A percentile compares a stretch with the other conserved stretches of the same genome.
These are phyloP conservation scores for Geranium brycei DNA, from an alignment of 345 rosid genomes.

Conservation along the genomic window DNA sequence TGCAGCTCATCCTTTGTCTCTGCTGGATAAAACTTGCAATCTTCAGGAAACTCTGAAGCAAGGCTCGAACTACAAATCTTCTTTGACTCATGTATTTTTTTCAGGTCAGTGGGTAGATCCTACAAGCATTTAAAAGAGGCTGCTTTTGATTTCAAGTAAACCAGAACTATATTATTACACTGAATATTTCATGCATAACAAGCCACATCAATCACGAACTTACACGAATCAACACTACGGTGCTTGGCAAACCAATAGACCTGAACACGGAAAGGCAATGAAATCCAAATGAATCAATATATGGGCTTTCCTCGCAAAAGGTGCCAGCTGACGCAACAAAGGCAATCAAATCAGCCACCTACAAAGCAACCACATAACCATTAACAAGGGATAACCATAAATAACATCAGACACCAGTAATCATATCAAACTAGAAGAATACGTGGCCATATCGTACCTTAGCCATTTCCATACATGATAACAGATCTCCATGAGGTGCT, in stretches of 20 bases:
- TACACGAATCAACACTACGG: constrained; percentile 78
- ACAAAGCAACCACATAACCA: constrained; percentile 10
- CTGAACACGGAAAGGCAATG: constrained; percentile 81
- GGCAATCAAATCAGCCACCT: constrained; percentile 95
- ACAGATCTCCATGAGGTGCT: constrained; percentile 78
- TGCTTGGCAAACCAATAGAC: constrained; percentile 76
- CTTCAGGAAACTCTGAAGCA: constrained; percentile 71
- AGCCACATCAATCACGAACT: constrained; percentile 19
- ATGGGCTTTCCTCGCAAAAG: constrained; percentile 35
- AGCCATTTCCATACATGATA: constrained; percentile 84
- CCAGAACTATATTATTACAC: background rate
- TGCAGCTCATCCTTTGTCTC: constrained; percentile 87
- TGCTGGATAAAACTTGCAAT: constrained; percentile 72
- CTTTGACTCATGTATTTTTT: constrained; percentile 52
- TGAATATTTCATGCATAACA: constrained; percentile 2
- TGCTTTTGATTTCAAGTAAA: constrained; percentile 7
- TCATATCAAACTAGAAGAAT: background rate
- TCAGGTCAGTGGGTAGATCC: constrained; percentile 64
- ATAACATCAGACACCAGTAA: background rate
- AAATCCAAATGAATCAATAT: constrained; percentile 69
- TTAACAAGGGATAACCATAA: background rate
- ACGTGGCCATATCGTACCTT: constrained; percentile 35
- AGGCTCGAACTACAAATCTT: constrained; percentile 56
- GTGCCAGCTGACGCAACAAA: constrained; percentile 75
- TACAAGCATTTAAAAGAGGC: constrained; percentile 15